phyloP scores from a whole-genome alignment of 495 filamentous ascomycete species.

The Hypomontagnella submonticulosa region DNA sequence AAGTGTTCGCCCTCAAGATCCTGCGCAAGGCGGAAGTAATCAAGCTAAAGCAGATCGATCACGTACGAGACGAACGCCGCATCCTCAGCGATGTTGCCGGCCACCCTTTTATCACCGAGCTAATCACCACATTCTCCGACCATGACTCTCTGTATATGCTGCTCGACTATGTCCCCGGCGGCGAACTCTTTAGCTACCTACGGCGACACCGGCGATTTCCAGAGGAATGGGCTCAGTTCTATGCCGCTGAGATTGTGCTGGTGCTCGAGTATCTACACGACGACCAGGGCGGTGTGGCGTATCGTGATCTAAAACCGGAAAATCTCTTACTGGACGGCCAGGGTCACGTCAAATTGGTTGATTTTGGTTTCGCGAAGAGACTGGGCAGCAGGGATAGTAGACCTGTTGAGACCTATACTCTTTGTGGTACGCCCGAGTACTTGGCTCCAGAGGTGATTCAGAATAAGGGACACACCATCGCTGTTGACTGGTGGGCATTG shows the following conservation, averaged over 20 bases:
- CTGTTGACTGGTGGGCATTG: slow-evolving; percentile 99
- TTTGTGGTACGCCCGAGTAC: slow-evolving; percentile 97
- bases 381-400: slow-evolving; percentile 63
- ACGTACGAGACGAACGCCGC: slow-evolving; percentile 92
- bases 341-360: slow-evolving; percentile 96
- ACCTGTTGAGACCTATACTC: slow-evolving; percentile 88
- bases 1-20: slow-evolving; percentile 93
- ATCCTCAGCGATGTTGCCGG: slow-evolving; percentile 88
- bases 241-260: slow-evolving; percentile 93
- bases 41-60: slow-evolving; percentile 96
- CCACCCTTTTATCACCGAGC: slow-evolving; percentile 94
- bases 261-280: slow-evolving; percentile 95
- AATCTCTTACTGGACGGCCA: slow-evolving; percentile 92
- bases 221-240: slow-evolving; percentile 86
- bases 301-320: slow-evolving; percentile 95
- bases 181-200: slow-evolving; percentile 94
- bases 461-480: slow-evolving; percentile 92
- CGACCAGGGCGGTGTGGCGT: slow-evolving; percentile 82
- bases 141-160: slow-evolving; percentile 91
- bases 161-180: slow-evolving; percentile 92
- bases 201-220: slow-evolving; percentile 87
- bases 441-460: slow-evolving; percentile 96
- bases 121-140: slow-evolving; percentile 91
- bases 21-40: slow-evolving; percentile 88
- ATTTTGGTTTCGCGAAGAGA: slow-evolving; percentile 97